A percentile compares a stretch with the other conserved stretches of the same genome.
Evolutionary conservation across 1,284 basidiomycete genomes (phyloP).

Genomic region (Trametes versicolor): DNA sequence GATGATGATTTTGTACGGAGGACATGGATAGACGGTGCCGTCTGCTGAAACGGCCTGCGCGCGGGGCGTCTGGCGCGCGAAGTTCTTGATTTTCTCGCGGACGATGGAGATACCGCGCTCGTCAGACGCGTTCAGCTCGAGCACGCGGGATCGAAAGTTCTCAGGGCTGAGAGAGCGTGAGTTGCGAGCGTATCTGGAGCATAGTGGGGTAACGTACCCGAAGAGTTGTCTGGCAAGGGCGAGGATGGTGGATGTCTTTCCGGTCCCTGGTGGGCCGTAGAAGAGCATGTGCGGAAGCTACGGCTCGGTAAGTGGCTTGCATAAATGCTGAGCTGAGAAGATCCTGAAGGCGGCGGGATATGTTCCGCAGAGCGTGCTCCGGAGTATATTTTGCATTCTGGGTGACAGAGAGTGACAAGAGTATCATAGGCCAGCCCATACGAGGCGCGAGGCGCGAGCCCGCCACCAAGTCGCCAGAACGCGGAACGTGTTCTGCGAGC

Average conservation of each 20-base stretch:
- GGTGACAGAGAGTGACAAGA: too few relatives aligned
- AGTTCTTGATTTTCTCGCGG: constrained; percentile 98
- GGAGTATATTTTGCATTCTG: too few relatives aligned
- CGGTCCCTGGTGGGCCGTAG: constrained; percentile 98
- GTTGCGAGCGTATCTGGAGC: background rate
- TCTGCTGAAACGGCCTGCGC: constrained; percentile 80
- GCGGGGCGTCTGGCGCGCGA: constrained; percentile 94
- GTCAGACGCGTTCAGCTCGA: constrained; percentile 99
- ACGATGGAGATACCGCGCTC: constrained; percentile 98
- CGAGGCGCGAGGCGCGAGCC: too few relatives aligned
- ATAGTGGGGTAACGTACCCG: constrained; percentile 66
- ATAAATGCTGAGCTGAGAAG: background rate
- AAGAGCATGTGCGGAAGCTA: constrained; percentile 99
- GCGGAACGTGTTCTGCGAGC: too few relatives aligned
- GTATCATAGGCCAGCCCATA: too few relatives aligned
- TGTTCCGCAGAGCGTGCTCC: too few relatives aligned
- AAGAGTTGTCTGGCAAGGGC: constrained; percentile 95
- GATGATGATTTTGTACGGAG: constrained; percentile 99
- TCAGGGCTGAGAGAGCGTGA: constrained; percentile 78
- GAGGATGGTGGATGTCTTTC: constrained; percentile 98
- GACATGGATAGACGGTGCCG: constrained; percentile 91
- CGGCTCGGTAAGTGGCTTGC: background rate
- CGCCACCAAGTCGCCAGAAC: too few relatives aligned
- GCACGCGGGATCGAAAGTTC: constrained; percentile 91
- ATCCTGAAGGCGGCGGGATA: too few relatives aligned